A percentile compares a stretch with the other conserved stretches of the same genome.
These are phyloP conservation scores for Takakia lepidozioides DNA, from an alignment of 225 moss, liverwort and hornwort genomes.

Conservation along the genomic window DNA sequence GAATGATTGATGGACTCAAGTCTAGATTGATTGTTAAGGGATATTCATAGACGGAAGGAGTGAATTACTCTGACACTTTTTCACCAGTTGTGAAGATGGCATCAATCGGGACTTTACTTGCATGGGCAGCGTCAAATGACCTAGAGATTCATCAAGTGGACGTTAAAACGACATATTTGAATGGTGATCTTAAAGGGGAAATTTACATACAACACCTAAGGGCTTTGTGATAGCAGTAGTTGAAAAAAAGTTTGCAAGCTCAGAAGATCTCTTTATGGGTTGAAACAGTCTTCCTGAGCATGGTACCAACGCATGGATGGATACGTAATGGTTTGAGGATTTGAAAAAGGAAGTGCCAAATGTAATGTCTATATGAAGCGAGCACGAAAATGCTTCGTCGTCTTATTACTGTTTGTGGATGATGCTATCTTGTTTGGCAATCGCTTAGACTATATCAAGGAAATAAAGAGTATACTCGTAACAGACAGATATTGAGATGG, in stretches of 20 bases:
- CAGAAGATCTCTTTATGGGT: not conserved
- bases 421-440: not conserved
- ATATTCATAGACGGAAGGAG: not conserved
- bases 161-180: not conserved
- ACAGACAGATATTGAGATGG: not conserved
- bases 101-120: conserved; percentile 2
- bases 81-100: too few relatives aligned
- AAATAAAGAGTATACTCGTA: not conserved
- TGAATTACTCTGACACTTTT: not conserved
- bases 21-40: not conserved
- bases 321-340: not conserved
- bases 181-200: not conserved
- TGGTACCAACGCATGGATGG: not conserved
- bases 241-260: not conserved
- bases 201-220: not conserved
- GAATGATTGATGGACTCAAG: not conserved
- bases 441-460: not conserved
- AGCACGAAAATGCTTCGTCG: not conserved
- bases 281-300: not conserved
- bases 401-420: not conserved
- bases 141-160: not conserved
- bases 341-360: not conserved
- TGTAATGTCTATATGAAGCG: conserved; percentile 1
- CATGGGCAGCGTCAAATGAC: not conserved
- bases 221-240: not conserved